These are phyloP conservation scores for Penicillium flavigenum DNA, from an alignment of 495 filamentous ascomycete genomes.

Conservation along the genomic window DNA sequence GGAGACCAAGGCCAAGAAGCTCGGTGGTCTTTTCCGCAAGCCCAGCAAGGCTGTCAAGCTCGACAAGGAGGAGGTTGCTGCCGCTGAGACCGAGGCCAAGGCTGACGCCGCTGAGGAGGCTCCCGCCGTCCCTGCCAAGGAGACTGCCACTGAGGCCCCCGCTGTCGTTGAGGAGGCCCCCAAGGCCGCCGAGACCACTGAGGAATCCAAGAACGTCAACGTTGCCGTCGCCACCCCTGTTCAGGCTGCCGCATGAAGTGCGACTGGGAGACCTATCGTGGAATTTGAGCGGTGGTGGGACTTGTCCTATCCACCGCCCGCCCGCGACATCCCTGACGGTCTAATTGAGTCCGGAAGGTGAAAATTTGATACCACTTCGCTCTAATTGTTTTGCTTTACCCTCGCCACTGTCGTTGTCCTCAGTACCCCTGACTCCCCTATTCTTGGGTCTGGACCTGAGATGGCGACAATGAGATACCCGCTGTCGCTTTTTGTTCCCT, in stretches of 20 bases:
- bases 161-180: constrained; percentile 30
- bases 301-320: constrained; percentile 25
- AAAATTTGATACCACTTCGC: constrained; percentile 30
- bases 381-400: constrained; percentile 26
- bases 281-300: constrained; percentile 52
- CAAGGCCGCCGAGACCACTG: constrained; percentile 32
- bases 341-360: constrained; percentile 20
- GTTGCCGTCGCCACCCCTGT: constrained; percentile 44
- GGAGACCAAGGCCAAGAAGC: constrained; percentile 51
- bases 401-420: constrained; percentile 30
- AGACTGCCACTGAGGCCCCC: constrained; percentile 31
- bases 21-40: constrained; percentile 58
- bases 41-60: constrained; percentile 55
- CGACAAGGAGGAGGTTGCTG: constrained; percentile 37
- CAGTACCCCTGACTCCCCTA: neutral
- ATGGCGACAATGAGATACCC: constrained; percentile 38
- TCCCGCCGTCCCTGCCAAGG: constrained; percentile 29
- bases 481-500: constrained; percentile 34
- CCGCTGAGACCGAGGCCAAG: constrained; percentile 39
- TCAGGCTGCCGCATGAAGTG: constrained; percentile 51
- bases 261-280: constrained; percentile 28
- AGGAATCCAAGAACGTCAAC: constrained; percentile 36
- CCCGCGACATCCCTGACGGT: constrained; percentile 18
- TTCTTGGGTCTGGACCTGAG: constrained; percentile 10
- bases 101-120: constrained; percentile 33